These are phyloP conservation scores for Syncephalastrum racemosum DNA, from an alignment of 371 early-diverging fungal genomes.

Conservation along the genomic window DNA sequence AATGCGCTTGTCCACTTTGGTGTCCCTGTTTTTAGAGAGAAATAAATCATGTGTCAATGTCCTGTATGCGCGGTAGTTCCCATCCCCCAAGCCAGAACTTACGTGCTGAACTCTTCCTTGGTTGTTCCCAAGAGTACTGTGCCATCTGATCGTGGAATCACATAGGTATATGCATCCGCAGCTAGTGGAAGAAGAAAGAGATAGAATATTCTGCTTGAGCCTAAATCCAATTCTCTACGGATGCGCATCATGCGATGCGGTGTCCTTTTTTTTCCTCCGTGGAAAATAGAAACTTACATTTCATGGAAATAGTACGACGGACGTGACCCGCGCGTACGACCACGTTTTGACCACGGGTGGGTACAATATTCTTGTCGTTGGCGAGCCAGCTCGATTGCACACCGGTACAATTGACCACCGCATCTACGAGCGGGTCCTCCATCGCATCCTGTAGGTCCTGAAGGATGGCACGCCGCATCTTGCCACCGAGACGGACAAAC, in stretches of 20 bases:
- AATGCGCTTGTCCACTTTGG: constrained; percentile 3
- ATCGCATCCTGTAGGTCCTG: constrained; percentile 33
- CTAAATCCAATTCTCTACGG: not conserved
- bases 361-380: constrained; percentile 54
- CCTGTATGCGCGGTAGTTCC: not conserved
- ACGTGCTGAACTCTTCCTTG: constrained; percentile 58
- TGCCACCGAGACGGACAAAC: constrained; percentile 59
- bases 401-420: constrained; percentile 75
- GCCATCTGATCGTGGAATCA: constrained; percentile 77
- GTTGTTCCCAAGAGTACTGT: constrained; percentile 79
- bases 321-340: constrained; percentile 66
- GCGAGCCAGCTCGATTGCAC: constrained; percentile 57
- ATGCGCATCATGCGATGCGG: not conserved
- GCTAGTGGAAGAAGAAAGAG: constrained; percentile 9
- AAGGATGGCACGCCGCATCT: constrained; percentile 25
- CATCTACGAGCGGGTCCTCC: constrained; percentile 29
- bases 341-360: constrained; percentile 70
- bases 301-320: constrained; percentile 46
- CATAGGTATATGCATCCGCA: constrained; percentile 52
- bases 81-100: constrained; percentile 14
- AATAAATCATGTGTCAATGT: too few relatives aligned
- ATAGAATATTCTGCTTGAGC: not conserved
- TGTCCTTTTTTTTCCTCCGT: not conserved
- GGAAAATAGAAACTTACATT: constrained; percentile 12
- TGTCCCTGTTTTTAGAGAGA: not conserved